phyloP scores from a whole-genome alignment of 2,329 filamentous ascomycete genomes.

The Calonectria henricotiae region DNA sequence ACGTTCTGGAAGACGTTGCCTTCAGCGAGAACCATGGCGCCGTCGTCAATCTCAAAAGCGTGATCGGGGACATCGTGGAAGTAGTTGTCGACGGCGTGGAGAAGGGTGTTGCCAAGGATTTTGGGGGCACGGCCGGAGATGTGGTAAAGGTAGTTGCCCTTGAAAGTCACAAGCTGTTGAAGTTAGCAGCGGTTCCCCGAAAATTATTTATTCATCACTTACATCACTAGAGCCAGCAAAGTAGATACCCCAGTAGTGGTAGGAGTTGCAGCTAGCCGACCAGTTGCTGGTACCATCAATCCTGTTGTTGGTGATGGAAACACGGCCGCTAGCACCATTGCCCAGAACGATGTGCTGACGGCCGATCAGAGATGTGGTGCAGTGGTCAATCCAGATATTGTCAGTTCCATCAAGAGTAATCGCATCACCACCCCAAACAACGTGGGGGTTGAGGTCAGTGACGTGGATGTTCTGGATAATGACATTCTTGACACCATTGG shows the following conservation, averaged over 20 bases:
- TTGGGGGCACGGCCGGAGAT: slow-evolving; percentile 71
- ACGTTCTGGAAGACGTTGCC: slow-evolving; percentile 73
- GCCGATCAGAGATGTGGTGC: slow-evolving; percentile 70
- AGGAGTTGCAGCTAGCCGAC: slow-evolving; percentile 71
- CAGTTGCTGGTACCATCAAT: slow-evolving; percentile 70
- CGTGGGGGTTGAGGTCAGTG: slow-evolving; percentile 69
- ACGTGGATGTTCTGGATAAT: slow-evolving; percentile 74
- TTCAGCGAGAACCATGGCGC: slow-evolving; percentile 67
- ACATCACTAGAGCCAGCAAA: slow-evolving; percentile 69
- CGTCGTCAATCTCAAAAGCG: slow-evolving; percentile 67
- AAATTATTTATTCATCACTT: background rate
- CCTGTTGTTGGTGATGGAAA: slow-evolving; percentile 73
- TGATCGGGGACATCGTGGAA: slow-evolving; percentile 69
- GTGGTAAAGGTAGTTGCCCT: slow-evolving; percentile 74
- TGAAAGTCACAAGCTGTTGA: slow-evolving; percentile 64
- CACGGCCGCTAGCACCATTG: slow-evolving; percentile 65
- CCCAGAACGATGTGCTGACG: slow-evolving; percentile 74
- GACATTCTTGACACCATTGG: slow-evolving; percentile 66
- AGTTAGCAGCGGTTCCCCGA: background rate
- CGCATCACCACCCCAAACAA: slow-evolving; percentile 73
- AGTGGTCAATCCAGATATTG: slow-evolving; percentile 67
- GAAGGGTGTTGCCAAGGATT: slow-evolving; percentile 68
- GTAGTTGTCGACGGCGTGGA: slow-evolving; percentile 76
- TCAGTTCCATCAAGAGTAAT: slow-evolving; percentile 67
- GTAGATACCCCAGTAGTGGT: slow-evolving; percentile 74